A percentile compares a stretch with the other conserved stretches of the same genome.
Conservation (phyloP, 192 early-diverging fungal species). For the Umbelopsis sp. region DNA sequence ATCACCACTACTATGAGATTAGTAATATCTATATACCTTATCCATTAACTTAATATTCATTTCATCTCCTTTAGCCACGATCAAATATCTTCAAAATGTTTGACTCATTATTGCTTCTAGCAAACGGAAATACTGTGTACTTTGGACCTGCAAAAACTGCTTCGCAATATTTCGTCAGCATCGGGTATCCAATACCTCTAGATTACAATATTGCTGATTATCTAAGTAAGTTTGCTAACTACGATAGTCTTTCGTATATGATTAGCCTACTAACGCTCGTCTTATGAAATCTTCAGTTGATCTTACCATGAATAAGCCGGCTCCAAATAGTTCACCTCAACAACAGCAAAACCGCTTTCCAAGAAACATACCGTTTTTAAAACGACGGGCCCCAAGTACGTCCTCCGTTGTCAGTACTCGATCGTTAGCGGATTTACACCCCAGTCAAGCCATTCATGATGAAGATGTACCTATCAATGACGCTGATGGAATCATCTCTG, state of each 20-base stretch:
- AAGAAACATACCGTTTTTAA: constrained; percentile 24
- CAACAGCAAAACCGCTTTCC: constrained; percentile 14
- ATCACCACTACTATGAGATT: constrained; percentile 50
- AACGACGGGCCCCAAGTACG: constrained; percentile 4
- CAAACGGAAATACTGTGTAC: constrained; percentile 69
- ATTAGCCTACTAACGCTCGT: not conserved
- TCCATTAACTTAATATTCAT: constrained; percentile 18
- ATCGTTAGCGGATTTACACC: constrained; percentile 19
- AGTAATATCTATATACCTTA: not conserved
- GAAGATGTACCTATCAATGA: not conserved
- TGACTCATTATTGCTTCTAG: constrained; percentile 64
- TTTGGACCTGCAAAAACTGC: constrained; percentile 63
- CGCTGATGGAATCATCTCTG: constrained; percentile 5
- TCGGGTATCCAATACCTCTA: constrained; percentile 70
- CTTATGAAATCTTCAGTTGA: constrained; percentile 34
- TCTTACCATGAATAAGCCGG: constrained; percentile 37
- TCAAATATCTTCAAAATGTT: constrained; percentile 59
- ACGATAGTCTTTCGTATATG: too few species aligned
- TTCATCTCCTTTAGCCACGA: constrained; percentile 46
- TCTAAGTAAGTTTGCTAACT: constrained; percentile 27
- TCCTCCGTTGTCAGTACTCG: constrained; percentile 29
- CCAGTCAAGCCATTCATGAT: constrained; percentile 1
- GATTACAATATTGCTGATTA: constrained; percentile 84
- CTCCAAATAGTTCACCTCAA: constrained; percentile 18
- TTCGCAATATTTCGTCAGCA: constrained; percentile 63